A percentile compares a stretch with the other conserved stretches of the same genome.
Conservation (phyloP, 805 yeast species). For the Soucietia sequanensis region DNA sequence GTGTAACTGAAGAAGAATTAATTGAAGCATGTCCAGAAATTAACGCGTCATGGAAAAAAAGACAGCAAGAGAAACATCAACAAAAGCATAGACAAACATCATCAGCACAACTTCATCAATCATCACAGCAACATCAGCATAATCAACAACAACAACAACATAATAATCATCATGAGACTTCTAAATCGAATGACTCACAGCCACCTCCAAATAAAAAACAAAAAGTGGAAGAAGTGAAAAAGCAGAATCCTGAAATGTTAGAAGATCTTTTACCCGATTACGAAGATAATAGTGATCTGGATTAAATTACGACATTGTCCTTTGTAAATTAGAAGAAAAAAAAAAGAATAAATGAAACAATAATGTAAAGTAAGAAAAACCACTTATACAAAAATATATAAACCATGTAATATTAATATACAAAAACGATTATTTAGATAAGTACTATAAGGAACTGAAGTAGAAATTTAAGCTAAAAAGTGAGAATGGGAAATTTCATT, state of each 20-base stretch:
- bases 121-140: too few species aligned
- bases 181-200: conserved; percentile 2
- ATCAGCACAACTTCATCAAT: conserved; percentile 3
- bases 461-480: too few species aligned
- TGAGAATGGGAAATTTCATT: too few species aligned
- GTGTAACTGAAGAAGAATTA: conserved; percentile 78
- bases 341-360: too few species aligned
- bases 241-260: conserved; percentile 13
- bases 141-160: too few species aligned
- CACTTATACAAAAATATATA: too few species aligned
- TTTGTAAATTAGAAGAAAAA: too few species aligned
- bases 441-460: too few species aligned
- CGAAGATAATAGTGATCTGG: conserved; percentile 37
- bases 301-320: too few species aligned
- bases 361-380: too few species aligned
- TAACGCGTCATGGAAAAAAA: conserved; percentile 57
- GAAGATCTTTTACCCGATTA: conserved; percentile 37
- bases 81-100: conserved; percentile 13
- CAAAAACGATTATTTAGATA: too few species aligned
- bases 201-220: conserved; percentile 2
- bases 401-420: too few species aligned
- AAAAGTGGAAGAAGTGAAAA: conserved; percentile 1
- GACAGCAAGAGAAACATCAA: conserved; percentile 42
- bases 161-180: background rate
- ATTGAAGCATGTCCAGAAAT: conserved; percentile 56